Evolutionary conservation across 2,329 filamentous ascomycete genomes (phyloP).

Genomic region (Diaporthe citrichinensis): DNA sequence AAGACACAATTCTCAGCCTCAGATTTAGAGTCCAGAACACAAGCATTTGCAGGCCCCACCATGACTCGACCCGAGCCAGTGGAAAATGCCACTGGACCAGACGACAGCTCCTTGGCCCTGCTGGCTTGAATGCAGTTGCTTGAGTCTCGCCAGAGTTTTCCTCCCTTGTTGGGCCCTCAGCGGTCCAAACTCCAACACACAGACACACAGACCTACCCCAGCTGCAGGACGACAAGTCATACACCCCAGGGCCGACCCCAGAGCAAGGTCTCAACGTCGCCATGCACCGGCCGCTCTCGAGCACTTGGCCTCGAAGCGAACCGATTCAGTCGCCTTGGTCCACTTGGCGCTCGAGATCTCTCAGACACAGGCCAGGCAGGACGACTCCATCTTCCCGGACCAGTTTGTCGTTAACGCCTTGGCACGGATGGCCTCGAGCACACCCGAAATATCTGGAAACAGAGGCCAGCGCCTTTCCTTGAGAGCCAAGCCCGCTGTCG

Average conservation of each 20-base stretch:
- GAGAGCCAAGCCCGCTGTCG: slow-evolving; percentile 35
- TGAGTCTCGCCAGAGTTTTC: background rate
- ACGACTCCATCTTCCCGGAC: slow-evolving; percentile 12
- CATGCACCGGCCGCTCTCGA: slow-evolving; percentile 30
- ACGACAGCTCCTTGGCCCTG: slow-evolving; percentile 24
- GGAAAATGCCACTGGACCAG: slow-evolving; percentile 7
- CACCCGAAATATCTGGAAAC: slow-evolving; percentile 34
- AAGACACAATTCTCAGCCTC: slow-evolving; percentile 25
- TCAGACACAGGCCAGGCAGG: background rate
- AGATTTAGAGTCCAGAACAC: slow-evolving; percentile 7
- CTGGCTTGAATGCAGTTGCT: slow-evolving; percentile 6
- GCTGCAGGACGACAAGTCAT: slow-evolving; percentile 25
- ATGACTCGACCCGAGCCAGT: slow-evolving; percentile 28
- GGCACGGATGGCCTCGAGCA: slow-evolving; percentile 29
- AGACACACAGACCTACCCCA: slow-evolving; percentile 15
- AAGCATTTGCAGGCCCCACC: slow-evolving; percentile 27
- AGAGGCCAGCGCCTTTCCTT: slow-evolving; percentile 26
- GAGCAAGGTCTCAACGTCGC: background rate
- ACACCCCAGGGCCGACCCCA: slow-evolving; percentile 25
- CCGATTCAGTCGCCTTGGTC: slow-evolving; percentile 32
- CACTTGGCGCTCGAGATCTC: slow-evolving; percentile 31
- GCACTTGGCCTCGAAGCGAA: slow-evolving; percentile 30
- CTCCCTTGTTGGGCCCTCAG: background rate
- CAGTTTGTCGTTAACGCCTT: slow-evolving; percentile 17
- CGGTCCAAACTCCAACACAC: slow-evolving; percentile 1